Evolutionary conservation across 2,329 filamentous ascomycete genomes (phyloP).

Genomic region (Phaeosphaeria sp.): DNA sequence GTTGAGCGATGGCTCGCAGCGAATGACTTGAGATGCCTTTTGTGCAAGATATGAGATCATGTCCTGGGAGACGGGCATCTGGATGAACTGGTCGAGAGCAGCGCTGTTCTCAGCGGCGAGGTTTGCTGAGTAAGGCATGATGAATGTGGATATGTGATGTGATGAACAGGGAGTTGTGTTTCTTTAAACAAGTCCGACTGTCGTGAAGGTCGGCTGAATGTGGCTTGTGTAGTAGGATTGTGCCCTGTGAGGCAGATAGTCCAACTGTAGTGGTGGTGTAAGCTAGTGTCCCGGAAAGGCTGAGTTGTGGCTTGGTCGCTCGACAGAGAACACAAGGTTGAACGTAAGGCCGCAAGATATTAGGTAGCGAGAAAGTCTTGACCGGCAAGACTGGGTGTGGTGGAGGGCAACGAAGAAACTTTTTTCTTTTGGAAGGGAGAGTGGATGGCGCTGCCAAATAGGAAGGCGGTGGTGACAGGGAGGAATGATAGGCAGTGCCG

Average conservation of each 20-base stretch:
- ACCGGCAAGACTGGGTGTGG: conserved; percentile 37
- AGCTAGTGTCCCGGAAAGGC: conserved; percentile 43
- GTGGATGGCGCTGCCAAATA: conserved; percentile 40
- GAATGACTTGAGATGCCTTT: conserved; percentile 79
- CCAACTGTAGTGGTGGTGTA: conserved; percentile 41
- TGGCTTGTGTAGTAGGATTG: conserved; percentile 27
- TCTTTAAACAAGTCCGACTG: conserved; percentile 24
- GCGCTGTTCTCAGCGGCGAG: conserved; percentile 66
- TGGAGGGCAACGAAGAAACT: conserved; percentile 28
- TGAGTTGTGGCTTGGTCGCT: conserved; percentile 34
- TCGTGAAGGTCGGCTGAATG: conserved; percentile 10
- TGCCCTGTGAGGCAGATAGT: conserved; percentile 39
- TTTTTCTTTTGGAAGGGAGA: conserved; percentile 25
- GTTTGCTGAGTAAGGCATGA: conserved; percentile 56
- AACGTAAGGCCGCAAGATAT: conserved; percentile 35
- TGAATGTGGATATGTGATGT: conserved; percentile 20
- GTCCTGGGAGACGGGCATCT: conserved; percentile 73
- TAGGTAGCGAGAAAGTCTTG: conserved; percentile 38
- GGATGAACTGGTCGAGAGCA: conserved; percentile 82
- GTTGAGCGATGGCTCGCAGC: conserved; percentile 68
- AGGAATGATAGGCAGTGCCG: conserved; percentile 33
- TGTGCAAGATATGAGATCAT: conserved; percentile 81
- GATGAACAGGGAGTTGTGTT: conserved; percentile 15
- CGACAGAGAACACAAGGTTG: conserved; percentile 31
- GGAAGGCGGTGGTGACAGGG: conserved; percentile 25